Evolutionary conservation across 2,329 filamentous ascomycete species (phyloP).

Genomic region (Trichophyton verrucosum): DNA sequence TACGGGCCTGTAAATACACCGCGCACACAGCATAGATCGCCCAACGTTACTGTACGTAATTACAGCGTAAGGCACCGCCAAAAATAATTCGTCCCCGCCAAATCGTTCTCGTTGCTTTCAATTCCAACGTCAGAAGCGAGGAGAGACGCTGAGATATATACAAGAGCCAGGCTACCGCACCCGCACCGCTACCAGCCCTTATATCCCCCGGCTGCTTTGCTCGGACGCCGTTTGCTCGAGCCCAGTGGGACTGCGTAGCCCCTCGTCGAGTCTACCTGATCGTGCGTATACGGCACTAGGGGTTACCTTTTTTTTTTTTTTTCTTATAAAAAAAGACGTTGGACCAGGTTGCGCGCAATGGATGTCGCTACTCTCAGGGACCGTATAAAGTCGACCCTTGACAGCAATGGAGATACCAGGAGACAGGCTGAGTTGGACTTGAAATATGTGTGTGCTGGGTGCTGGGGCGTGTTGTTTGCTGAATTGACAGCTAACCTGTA

Average conservation of each 20-base stretch:
- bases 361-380: slow-evolving; percentile 49
- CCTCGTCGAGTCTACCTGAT: neutral
- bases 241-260: neutral
- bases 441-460: slow-evolving; percentile 44
- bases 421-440: slow-evolving; percentile 52
- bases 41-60: neutral
- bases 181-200: neutral
- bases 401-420: slow-evolving; percentile 49
- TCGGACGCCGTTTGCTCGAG: neutral
- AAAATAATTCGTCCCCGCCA: slow-evolving; percentile 7
- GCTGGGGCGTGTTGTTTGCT: neutral
- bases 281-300: slow-evolving; percentile 3
- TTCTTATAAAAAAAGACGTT: neutral
- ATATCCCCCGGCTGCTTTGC: neutral
- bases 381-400: slow-evolving; percentile 53
- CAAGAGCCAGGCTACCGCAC: neutral
- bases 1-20: neutral
- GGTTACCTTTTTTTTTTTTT: neutral
- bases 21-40: neutral
- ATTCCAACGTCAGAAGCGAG: neutral
- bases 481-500: neutral
- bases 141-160: neutral
- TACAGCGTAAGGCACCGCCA: slow-evolving; percentile 4
- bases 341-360: slow-evolving; percentile 34
- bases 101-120: neutral